Evolutionary conservation across 2,329 filamentous ascomycete genomes (phyloP).

Genomic region (Lomentospora prolificans): DNA sequence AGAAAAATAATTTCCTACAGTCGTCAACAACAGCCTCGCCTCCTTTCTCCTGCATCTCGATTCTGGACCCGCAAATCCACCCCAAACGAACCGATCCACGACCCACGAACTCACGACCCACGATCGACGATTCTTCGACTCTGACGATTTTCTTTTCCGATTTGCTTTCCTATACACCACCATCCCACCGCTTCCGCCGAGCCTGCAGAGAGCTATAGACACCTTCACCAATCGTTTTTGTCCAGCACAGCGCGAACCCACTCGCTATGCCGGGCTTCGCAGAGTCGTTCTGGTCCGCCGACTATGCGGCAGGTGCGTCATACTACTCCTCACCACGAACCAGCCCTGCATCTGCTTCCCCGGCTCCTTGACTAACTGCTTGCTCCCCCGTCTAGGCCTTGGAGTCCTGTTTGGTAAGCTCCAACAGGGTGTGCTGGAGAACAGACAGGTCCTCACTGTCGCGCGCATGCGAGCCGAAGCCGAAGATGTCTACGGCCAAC

Average conservation of each 20-base stretch:
- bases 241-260: background rate
- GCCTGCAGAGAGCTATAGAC: background rate
- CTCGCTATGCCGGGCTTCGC: slow-evolving; percentile 74
- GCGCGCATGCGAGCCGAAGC: slow-evolving; percentile 92
- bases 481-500: slow-evolving; percentile 78
- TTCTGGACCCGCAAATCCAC: background rate
- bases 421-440: slow-evolving; percentile 90
- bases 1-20: slow-evolving; percentile 5
- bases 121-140: too few species aligned
- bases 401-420: slow-evolving; percentile 94
- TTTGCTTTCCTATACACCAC: background rate
- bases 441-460: slow-evolving; percentile 85
- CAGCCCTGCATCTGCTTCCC: background rate
- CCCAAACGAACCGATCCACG: background rate
- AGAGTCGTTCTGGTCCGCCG: slow-evolving; percentile 94
- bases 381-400: slow-evolving; percentile 44
- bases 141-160: background rate
- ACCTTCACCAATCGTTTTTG: background rate
- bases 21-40: slow-evolving; percentile 1
- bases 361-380: slow-evolving; percentile 11
- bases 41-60: background rate
- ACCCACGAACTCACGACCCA: background rate
- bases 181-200: background rate
- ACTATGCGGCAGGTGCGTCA: slow-evolving; percentile 81
- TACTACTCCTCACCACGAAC: background rate